Percentiles rank a stretch among this genome's conserved stretches.
These are phyloP conservation scores for Inga leiocalycina DNA, from an alignment of 306 rosid species.

Conservation along the genomic window DNA sequence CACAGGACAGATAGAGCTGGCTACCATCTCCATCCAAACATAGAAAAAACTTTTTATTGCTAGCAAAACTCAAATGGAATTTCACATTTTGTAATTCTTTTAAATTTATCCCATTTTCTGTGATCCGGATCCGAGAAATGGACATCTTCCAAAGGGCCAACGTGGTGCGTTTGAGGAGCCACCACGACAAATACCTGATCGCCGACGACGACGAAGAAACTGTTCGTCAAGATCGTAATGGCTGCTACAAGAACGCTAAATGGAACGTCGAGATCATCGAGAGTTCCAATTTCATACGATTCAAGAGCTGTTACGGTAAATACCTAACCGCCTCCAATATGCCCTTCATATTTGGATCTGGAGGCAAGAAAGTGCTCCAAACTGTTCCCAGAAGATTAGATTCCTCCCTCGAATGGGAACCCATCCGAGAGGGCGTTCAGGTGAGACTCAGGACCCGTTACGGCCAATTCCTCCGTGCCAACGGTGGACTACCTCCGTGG, in stretches of 20 bases:
- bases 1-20: not conserved
- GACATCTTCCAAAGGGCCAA: constrained; percentile 73
- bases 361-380: constrained; percentile 77
- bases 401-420: constrained; percentile 95
- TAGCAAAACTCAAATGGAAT: not conserved
- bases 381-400: constrained; percentile 59
- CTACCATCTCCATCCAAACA: not conserved
- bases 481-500: constrained; percentile 90
- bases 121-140: constrained; percentile 38
- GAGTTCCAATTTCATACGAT: constrained; percentile 40
- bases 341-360: constrained; percentile 65
- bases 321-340: constrained; percentile 83
- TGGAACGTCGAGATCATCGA: constrained; percentile 73
- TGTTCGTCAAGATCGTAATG: constrained; percentile 74
- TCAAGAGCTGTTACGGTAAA: constrained; percentile 71
- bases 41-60: not conserved
- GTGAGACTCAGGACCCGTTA: constrained; percentile 68
- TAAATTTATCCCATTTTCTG: not conserved
- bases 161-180: constrained; percentile 68
- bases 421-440: constrained; percentile 69
- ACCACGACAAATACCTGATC: constrained; percentile 77
- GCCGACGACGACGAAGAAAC: constrained; percentile 74
- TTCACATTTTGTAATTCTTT: not conserved
- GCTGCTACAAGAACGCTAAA: constrained; percentile 56
- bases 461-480: constrained; percentile 75